Evolutionary conservation across 495 filamentous ascomycete species (phyloP), one percentile per base, ranked within the genome.

Genomic region (Penicillium flavigenum): DNA sequence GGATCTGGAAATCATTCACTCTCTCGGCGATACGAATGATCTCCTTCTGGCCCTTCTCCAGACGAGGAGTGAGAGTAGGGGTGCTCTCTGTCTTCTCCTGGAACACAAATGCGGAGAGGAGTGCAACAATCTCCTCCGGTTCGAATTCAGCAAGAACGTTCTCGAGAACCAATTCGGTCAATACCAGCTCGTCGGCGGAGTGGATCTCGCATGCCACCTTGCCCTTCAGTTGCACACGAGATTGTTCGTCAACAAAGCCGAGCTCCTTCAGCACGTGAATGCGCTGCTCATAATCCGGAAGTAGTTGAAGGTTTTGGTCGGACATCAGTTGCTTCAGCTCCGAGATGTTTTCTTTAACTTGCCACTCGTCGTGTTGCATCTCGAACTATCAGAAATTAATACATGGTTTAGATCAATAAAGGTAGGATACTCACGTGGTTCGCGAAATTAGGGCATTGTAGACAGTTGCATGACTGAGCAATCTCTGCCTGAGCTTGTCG

Each of bases 141-240:
- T 96, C 93, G 71, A 91, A 98, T 59, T 96, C 89, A 19, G 92
- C 91, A 4, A 98, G 85, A 6, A 96, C 91, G 69, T 98, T 98
- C 63, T 98, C 95, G 16, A 98, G 85, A 47, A 98, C 87, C 4
- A 98, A 82, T 69, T 98, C 94, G 1, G 94, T 98, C 26, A 98
- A 83, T 8, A 98, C 92, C n/a, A 98, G 83, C 72, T 98, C 94
- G 67, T 96, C 94, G 17, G 93, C 91, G 4, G 93, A 96, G 76
- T 98, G 95, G 60, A 98, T 90, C 79, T 98, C 94, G 75, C 94
- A 98, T 17, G 94, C 94, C 31, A 98, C 94, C 74, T 97, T 96
- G 70, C 94, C 94, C 75, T 98, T 98, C 58, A 98, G 80, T 73
- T 92, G 88, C 32, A 98, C 93, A 45, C 91, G 84, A 34, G 82